Conservation (phyloP, 2,329 filamentous ascomycete genomes). For the Trichoderma endophyticum region DNA sequence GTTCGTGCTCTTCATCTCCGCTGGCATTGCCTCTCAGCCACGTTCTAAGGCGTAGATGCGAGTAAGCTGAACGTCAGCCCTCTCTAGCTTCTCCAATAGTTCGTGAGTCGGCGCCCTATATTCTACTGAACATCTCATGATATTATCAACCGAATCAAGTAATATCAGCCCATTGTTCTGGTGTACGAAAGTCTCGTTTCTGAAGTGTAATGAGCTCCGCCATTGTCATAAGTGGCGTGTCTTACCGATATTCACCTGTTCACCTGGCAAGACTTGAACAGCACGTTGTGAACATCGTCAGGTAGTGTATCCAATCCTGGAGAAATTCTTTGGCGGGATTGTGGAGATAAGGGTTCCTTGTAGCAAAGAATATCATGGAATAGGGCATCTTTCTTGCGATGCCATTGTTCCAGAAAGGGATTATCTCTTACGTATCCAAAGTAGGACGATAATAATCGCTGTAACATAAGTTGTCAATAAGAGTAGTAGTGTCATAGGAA, state of each 20-base stretch:
- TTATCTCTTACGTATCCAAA: not conserved
- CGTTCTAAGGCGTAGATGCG: not conserved
- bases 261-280: not conserved
- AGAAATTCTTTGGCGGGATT: not conserved
- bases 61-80: not conserved
- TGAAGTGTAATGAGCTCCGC: not conserved
- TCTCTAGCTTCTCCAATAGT: not conserved
- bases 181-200: not conserved
- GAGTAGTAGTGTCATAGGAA: not conserved
- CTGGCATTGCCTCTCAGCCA: not conserved
- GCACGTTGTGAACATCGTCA: not conserved
- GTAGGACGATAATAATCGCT: not conserved
- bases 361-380: not conserved
- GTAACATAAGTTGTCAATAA: not conserved
- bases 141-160: not conserved
- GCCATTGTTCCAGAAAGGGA: not conserved
- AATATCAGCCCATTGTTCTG: not conserved
- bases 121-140: not conserved
- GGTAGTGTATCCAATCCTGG: not conserved
- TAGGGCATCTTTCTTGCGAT: not conserved
- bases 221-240: not conserved
- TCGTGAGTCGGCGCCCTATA: not conserved
- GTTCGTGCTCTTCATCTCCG: not conserved
- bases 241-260: not conserved
- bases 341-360: not conserved